Conservation (phyloP, 352 stramenopile species). For the Pythium chondricola region DNA sequence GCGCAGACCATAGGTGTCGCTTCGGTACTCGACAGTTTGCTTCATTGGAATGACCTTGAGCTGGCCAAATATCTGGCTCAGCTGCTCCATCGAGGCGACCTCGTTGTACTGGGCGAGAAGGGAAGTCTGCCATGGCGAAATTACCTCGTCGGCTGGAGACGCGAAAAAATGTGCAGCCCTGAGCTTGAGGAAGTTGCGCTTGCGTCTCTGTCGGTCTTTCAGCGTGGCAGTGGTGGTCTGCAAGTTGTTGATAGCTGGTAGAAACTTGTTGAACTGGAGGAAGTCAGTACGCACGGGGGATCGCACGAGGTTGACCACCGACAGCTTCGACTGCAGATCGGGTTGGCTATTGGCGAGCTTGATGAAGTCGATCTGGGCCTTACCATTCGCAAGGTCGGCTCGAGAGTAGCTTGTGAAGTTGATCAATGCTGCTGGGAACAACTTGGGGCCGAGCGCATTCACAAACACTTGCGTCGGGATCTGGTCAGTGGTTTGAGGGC, state of each 20-base stretch:
- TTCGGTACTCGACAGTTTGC: slow-evolving; percentile 29
- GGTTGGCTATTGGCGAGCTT: slow-evolving; percentile 21
- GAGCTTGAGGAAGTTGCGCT: slow-evolving; percentile 24
- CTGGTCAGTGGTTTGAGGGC: slow-evolving; percentile 26
- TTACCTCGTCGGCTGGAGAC: slow-evolving; percentile 25
- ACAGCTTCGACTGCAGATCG: slow-evolving; percentile 28
- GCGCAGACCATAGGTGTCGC: slow-evolving; percentile 30
- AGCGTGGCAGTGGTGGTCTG: slow-evolving; percentile 10
- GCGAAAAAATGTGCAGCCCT: slow-evolving; percentile 31
- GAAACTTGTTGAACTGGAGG: slow-evolving; percentile 23
- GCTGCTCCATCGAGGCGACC: slow-evolving; percentile 17
- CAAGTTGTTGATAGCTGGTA: slow-evolving; percentile 33
- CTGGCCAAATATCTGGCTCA: slow-evolving; percentile 24
- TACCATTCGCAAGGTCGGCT: slow-evolving; percentile 17
- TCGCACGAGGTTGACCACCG: slow-evolving; percentile 33
- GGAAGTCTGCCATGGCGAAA: slow-evolving; percentile 33
- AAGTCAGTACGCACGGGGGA: slow-evolving; percentile 23
- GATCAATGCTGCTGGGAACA: slow-evolving; percentile 23
- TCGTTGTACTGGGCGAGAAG: slow-evolving; percentile 30
- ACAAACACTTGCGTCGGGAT: slow-evolving; percentile 29
- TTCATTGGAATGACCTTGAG: slow-evolving; percentile 31
- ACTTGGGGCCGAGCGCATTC: slow-evolving; percentile 19
- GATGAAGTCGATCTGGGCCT: slow-evolving; percentile 31
- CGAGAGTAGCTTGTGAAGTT: slow-evolving; percentile 28
- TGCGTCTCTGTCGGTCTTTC: slow-evolving; percentile 21